These are phyloP conservation scores for Herpetospermum pedunculosum DNA, from an alignment of 306 rosid species.

Conservation along the genomic window DNA sequence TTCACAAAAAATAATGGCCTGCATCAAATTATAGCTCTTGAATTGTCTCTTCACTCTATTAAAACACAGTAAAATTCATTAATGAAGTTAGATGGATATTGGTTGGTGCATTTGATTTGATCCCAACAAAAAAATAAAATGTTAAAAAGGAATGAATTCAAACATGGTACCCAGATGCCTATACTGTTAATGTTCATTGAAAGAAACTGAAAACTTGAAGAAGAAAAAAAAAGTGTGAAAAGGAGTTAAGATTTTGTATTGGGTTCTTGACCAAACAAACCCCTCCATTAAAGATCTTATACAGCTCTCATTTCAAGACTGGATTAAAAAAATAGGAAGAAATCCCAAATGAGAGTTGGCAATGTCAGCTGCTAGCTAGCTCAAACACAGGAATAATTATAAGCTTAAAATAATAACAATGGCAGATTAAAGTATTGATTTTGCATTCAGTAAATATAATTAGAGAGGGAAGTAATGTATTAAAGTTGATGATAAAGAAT, in stretches of 20 bases:
- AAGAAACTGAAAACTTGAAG: neutral
- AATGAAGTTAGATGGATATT: neutral
- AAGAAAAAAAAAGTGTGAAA: neutral
- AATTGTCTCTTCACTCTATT: neutral
- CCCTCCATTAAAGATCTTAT: slow-evolving; percentile 2
- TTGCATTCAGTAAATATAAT: neutral
- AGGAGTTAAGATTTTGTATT: slow-evolving; percentile 5
- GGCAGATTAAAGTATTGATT: slow-evolving; percentile 3
- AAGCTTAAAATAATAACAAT: slow-evolving; percentile 16
- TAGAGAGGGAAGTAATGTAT: neutral
- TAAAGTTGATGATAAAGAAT: slow-evolving; percentile 8
- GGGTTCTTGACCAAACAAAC: slow-evolving; percentile 10
- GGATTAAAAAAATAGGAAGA: neutral
- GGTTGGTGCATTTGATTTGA: slow-evolving; percentile 2
- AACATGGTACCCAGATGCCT: neutral
- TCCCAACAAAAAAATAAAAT: neutral
- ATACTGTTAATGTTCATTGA: neutral
- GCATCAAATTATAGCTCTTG: neutral
- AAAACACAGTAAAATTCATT: neutral
- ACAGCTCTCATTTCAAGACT: slow-evolving; percentile 2
- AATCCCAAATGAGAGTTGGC: slow-evolving; percentile 31
- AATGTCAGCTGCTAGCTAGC: slow-evolving; percentile 65
- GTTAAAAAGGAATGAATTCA: neutral
- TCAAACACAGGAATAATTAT: slow-evolving; percentile 44
- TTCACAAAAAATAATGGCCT: neutral